Percentiles rank a stretch among this genome's conserved stretches.
These are phyloP conservation scores for Pleurotus pulmonarius DNA, from an alignment of 768 basidiomycete species.

Conservation along the genomic window DNA sequence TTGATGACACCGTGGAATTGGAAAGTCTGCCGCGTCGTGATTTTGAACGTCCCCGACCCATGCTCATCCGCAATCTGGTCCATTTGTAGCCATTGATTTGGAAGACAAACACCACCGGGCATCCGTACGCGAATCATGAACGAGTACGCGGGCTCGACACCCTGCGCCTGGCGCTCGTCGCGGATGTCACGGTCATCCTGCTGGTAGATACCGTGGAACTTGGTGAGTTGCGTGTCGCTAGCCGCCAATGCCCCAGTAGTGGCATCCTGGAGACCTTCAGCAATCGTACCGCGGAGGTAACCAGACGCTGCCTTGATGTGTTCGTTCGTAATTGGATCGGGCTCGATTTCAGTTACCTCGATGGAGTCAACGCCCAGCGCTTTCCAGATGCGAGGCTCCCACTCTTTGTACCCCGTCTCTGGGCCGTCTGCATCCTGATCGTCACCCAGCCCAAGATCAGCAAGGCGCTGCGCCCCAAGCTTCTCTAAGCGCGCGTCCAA, in stretches of 20 bases:
- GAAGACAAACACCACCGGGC: slow-evolving; percentile 92
- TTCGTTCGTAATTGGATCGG: slow-evolving; percentile 97
- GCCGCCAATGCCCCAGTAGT: slow-evolving; percentile 89
- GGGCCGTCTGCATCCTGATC: slow-evolving; percentile 97
- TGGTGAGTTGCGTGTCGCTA: slow-evolving; percentile 91
- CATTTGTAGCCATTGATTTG: slow-evolving; percentile 93
- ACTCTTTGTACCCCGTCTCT: slow-evolving; percentile 94
- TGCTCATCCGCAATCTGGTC: slow-evolving; percentile 96
- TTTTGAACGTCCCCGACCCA: slow-evolving; percentile 91
- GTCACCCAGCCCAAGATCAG: slow-evolving; percentile 81
- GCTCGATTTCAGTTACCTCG: slow-evolving; percentile 88
- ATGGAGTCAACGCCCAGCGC: slow-evolving; percentile 86
- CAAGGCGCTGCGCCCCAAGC: slow-evolving; percentile 77
- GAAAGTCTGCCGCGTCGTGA: slow-evolving; percentile 97
- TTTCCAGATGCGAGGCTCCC: slow-evolving; percentile 94
- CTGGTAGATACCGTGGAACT: slow-evolving; percentile 96
- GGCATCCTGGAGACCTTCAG: slow-evolving; percentile 82
- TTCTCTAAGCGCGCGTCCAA: slow-evolving; percentile 75
- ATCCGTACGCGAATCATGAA: slow-evolving; percentile 99
- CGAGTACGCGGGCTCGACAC: slow-evolving; percentile 90
- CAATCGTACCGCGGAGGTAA: slow-evolving; percentile 93
- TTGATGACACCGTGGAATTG: slow-evolving; percentile 99
- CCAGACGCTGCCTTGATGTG: slow-evolving; percentile 97
- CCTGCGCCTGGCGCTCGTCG: slow-evolving; percentile 89
- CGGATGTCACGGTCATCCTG: slow-evolving; percentile 99